phyloP scores from a whole-genome alignment of 2,329 filamentous ascomycete genomes.

The Fusarium redolens region DNA sequence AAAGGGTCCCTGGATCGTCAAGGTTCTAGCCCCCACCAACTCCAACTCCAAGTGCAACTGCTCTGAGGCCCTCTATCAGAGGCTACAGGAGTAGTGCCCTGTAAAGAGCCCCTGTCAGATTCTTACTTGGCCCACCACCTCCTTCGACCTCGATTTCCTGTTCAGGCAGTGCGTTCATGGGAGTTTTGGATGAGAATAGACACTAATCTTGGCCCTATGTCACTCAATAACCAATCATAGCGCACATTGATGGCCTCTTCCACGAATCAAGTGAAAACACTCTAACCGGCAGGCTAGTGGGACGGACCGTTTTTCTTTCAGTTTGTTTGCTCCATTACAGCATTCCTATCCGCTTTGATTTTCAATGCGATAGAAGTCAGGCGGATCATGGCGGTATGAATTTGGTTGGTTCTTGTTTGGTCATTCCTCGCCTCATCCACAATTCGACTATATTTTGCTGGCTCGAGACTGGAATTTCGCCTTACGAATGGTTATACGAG shows the following conservation, averaged over 20 bases:
- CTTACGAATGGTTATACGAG: conserved; percentile 31
- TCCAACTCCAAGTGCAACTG: not conserved
- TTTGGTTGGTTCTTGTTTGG: conserved; percentile 36
- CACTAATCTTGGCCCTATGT: conserved; percentile 22
- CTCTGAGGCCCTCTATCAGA: conserved; percentile 38
- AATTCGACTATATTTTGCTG: conserved; percentile 16
- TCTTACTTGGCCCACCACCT: conserved; percentile 35
- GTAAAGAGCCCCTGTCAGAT: conserved; percentile 29
- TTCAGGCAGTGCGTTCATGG: conserved; percentile 30
- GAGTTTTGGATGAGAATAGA: conserved; percentile 4
- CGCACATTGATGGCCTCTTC: conserved; percentile 17
- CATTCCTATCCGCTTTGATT: conserved; percentile 18
- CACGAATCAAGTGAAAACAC: conserved; percentile 13
- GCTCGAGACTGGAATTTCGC: conserved; percentile 29
- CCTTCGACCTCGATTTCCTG: conserved; percentile 35
- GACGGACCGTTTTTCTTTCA: conserved; percentile 44
- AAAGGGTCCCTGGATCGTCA: conserved; percentile 35
- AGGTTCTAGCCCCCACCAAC: conserved; percentile 42
- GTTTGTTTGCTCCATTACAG: conserved; percentile 20
- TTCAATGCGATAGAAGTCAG: conserved; percentile 19
- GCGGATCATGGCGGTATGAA: conserved; percentile 31
- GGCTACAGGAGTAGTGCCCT: conserved; percentile 18
- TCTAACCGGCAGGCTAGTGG: conserved; percentile 40
- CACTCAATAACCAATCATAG: conserved; percentile 36
- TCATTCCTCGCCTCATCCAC: conserved; percentile 33